A percentile compares a stretch with the other conserved stretches of the same genome.
Evolutionary conservation across 306 rosid genomes (phyloP).

Genomic region (Fragaria iinumae): DNA sequence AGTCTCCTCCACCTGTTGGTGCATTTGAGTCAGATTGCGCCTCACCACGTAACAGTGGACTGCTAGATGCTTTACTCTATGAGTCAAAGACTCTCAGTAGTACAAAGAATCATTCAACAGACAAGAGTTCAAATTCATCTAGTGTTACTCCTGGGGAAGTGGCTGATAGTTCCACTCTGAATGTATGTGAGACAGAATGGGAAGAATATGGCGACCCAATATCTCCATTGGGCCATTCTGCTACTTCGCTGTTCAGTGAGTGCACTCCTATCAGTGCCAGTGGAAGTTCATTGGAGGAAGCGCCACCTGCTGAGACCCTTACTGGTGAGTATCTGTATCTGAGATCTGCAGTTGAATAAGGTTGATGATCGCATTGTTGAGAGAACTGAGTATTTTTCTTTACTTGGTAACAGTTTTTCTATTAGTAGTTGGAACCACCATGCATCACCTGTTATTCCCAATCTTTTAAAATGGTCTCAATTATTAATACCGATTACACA

Average conservation of each 20-base stretch:
- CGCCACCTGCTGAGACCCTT: conserved; percentile 38
- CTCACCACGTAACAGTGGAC: conserved; percentile 77
- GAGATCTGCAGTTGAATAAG: conserved; percentile 17
- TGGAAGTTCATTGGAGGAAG: conserved; percentile 63
- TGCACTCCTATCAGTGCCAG: conserved; percentile 55
- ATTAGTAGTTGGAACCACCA: neutral
- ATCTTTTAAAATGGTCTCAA: neutral
- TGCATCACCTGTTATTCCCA: neutral
- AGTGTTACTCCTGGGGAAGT: conserved; percentile 58
- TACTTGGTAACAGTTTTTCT: neutral
- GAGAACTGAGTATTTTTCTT: neutral
- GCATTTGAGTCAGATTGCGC: conserved; percentile 57
- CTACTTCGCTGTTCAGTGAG: conserved; percentile 58
- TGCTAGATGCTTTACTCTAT: conserved; percentile 77
- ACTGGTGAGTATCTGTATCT: conserved; percentile 53
- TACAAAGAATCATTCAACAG: conserved; percentile 54
- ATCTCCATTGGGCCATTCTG: conserved; percentile 65
- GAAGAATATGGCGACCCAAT: conserved; percentile 55
- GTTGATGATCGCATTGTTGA: conserved; percentile 6
- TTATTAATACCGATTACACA: neutral
- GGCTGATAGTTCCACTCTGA: conserved; percentile 50
- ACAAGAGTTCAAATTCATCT: conserved; percentile 72
- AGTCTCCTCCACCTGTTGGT: conserved; percentile 53
- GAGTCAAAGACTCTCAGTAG: conserved; percentile 55
- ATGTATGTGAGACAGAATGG: conserved; percentile 56